Base-by-base conservation (phyloP, 2,329 filamentous ascomycete genomes). In the Ceratocystis alfenasii region DNA sequence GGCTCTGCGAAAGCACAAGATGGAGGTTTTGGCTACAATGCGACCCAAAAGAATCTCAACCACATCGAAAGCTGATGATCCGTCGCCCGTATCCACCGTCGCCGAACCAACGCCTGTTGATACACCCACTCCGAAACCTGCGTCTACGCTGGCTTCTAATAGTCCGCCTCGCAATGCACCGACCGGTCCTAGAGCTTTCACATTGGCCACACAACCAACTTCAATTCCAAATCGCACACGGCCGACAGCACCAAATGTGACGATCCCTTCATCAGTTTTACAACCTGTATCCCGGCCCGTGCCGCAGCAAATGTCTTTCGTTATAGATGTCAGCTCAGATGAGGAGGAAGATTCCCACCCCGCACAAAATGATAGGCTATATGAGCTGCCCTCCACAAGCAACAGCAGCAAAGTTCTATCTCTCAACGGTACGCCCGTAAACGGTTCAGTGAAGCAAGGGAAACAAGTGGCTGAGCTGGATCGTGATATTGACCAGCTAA, bases 1-100 rank as follows among this genome's bases (percentile, higher is more conserved):
- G 66, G 82, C 80, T 67, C 76, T 91, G 41, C 80, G 92, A 60
- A 85, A 89, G 69, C 83, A 90, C 72, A 90, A 90, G 70, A 86
- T 95, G 72, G 89, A 90, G 68, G 87, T 87, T 25, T 76, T 94
- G 25, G 84, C 85, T 70, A 86, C 83, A 70, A 77, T 80, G 45
- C 77, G 81, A 41, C 78, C 81, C 74, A 64, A 70, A 46, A 70
- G 69, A 36, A 30, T 59, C 30, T 36, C 46, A n/a, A 20, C 12
- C 17, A 20, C 10, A 5, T n/a, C 25, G 28, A 59, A 59, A 59
- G 10, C 55, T 30, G 25, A 17, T n/a, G 28, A 36, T 8, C n/a
- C 55, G 22, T 59, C 28, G 22, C 25, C 25, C 15, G 17, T 22
- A 4, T 30, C 55, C 15, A n/a, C 17, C 33, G 25, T n/a, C 30